phyloP scores from a whole-genome alignment of 495 filamentous ascomycete genomes.

The Talaromyces liani region DNA sequence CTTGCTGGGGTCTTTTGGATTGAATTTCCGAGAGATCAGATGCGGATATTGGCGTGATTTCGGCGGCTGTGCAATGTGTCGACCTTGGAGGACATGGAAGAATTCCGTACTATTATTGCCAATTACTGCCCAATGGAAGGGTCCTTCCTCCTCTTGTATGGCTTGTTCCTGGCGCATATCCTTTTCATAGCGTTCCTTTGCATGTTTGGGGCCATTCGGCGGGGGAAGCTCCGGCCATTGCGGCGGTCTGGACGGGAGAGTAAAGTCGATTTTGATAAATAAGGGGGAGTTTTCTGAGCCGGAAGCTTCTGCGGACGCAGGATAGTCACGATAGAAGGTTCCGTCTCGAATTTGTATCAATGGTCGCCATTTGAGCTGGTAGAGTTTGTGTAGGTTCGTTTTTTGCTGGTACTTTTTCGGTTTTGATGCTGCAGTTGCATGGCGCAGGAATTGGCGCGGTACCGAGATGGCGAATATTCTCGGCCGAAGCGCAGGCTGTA shows the following conservation, averaged over 20 bases:
- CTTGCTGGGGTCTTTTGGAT: slow-evolving; percentile 43
- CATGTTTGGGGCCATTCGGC: background rate
- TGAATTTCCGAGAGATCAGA: slow-evolving; percentile 56
- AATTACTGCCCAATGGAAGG: slow-evolving; percentile 61
- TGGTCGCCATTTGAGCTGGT: slow-evolving; percentile 24
- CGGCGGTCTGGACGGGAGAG: slow-evolving; percentile 24
- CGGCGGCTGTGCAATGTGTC: slow-evolving; percentile 65
- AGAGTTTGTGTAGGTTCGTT: background rate
- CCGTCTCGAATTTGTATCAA: slow-evolving; percentile 66
- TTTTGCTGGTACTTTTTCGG: background rate
- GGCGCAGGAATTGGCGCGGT: background rate
- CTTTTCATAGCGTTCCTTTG: background rate
- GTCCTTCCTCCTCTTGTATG: slow-evolving; percentile 22
- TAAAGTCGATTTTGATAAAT: slow-evolving; percentile 60
- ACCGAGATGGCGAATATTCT: background rate
- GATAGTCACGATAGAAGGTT: slow-evolving; percentile 77
- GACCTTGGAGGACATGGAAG: slow-evolving; percentile 64
- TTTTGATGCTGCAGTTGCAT: background rate
- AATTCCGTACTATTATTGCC: slow-evolving; percentile 72
- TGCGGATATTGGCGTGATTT: slow-evolving; percentile 68
- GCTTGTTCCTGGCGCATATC: background rate
- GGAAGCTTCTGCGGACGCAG: slow-evolving; percentile 35
- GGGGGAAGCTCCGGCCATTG: background rate
- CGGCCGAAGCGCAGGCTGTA: background rate
- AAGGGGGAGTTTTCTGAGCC: slow-evolving; percentile 47